Evolutionary conservation across 352 stramenopile species (phyloP).

Genomic region (Peronospora belbahrii): DNA sequence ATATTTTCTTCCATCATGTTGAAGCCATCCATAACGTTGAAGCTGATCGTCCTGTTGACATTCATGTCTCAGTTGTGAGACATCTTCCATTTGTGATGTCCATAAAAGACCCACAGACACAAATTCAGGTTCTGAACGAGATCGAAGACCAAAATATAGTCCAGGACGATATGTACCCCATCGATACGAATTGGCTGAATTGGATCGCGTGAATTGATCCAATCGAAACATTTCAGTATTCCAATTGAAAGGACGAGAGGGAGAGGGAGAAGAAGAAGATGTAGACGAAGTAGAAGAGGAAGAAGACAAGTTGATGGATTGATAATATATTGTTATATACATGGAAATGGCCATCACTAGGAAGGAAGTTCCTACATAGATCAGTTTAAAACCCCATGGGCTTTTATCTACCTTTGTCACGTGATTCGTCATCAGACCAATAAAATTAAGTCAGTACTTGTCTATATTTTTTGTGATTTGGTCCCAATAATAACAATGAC

Average conservation of each 20-base stretch:
- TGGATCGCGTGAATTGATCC: slow-evolving; percentile 26
- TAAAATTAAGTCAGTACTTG: too few species aligned
- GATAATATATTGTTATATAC: slow-evolving; percentile 20
- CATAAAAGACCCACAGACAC: slow-evolving; percentile 72
- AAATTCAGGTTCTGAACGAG: slow-evolving; percentile 49
- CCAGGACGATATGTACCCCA: slow-evolving; percentile 76
- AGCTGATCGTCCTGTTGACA: slow-evolving; percentile 72
- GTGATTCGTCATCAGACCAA: too few species aligned
- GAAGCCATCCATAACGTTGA: slow-evolving; percentile 72
- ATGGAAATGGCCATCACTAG: slow-evolving; percentile 24
- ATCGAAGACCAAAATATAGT: slow-evolving; percentile 75
- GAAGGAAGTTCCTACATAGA: slow-evolving; percentile 22
- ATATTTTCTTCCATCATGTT: slow-evolving; percentile 62
- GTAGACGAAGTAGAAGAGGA: too few species aligned
- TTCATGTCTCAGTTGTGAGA: slow-evolving; percentile 65
- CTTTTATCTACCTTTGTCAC: slow-evolving; percentile 21
- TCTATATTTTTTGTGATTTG: too few species aligned
- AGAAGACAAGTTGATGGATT: too few species aligned
- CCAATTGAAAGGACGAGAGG: slow-evolving; percentile 10
- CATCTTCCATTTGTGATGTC: slow-evolving; percentile 55
- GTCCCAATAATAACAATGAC: too few species aligned
- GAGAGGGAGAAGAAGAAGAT: too few species aligned
- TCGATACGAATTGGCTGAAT: slow-evolving; percentile 31
- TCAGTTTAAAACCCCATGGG: slow-evolving; percentile 14
- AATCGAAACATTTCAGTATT: slow-evolving; percentile 30